These are phyloP conservation scores for Haemoproteus tartakovskyi DNA, from an alignment of 169 alveolate genomes.

Conservation along the genomic window DNA sequence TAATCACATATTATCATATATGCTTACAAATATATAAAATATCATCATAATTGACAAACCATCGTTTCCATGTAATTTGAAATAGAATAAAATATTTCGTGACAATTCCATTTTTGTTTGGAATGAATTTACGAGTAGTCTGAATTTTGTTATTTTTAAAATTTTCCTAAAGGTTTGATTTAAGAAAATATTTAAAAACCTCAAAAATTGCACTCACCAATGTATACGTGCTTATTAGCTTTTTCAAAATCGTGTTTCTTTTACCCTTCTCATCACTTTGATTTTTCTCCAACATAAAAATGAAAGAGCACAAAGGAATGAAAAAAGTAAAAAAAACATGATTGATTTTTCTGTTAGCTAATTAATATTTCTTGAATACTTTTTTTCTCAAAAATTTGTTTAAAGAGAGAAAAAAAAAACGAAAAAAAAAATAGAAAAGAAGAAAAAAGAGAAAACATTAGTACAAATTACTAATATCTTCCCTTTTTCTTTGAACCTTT, in stretches of 20 bases:
- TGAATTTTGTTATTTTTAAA: conserved; percentile 65
- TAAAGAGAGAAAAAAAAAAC: conserved; percentile 29
- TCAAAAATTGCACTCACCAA: conserved; percentile 67
- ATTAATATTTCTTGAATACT: conserved; percentile 59
- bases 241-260: conserved; percentile 45
- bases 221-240: conserved; percentile 69
- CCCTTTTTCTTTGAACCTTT: neutral
- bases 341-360: conserved; percentile 65
- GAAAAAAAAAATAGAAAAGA: neutral
- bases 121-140: conserved; percentile 68
- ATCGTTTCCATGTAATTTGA: too few relatives aligned
- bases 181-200: too few relatives aligned
- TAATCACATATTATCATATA: too few relatives aligned
- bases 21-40: too few relatives aligned
- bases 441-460: neutral
- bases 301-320: neutral
- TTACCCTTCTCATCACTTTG: neutral
- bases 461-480: neutral
- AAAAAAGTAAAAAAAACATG: conserved; percentile 10
- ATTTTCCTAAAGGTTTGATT: neutral
- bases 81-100: too few relatives aligned
- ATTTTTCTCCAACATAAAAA: neutral
- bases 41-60: too few relatives aligned
- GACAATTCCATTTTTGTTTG: neutral
- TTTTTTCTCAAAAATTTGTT: conserved; percentile 49